Percentiles rank a stretch among this genome's conserved stretches.
These are phyloP conservation scores for Candida boleticola DNA, from an alignment of 805 yeast genomes.

Conservation along the genomic window DNA sequence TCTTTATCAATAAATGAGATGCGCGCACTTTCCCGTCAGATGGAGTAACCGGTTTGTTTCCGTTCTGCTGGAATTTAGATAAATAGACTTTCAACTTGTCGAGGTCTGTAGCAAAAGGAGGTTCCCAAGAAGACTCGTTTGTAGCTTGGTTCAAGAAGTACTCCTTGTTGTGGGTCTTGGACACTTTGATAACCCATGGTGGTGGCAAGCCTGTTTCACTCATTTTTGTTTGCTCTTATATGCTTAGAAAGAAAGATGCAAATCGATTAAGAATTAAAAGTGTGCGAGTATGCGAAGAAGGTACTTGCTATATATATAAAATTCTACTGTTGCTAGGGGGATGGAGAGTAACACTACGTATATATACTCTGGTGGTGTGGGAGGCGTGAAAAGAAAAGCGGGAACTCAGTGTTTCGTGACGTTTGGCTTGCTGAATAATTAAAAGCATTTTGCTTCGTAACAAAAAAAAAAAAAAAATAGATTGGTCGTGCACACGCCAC, in stretches of 20 bases:
- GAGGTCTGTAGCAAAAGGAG: conserved; percentile 80
- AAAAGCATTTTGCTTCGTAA: too few species aligned
- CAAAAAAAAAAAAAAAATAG: too few species aligned
- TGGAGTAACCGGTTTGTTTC: conserved; percentile 45
- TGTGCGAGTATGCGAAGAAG: background rate
- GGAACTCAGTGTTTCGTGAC: too few species aligned
- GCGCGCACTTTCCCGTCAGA: conserved; percentile 65
- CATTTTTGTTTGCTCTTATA: conserved; percentile 7
- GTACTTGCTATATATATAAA: background rate
- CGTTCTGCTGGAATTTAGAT: conserved; percentile 29
- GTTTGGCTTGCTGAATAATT: too few species aligned
- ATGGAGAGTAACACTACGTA: background rate
- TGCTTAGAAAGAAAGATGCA: background rate
- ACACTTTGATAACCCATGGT: conserved; percentile 78
- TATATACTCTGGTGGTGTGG: background rate
- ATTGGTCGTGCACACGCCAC: too few species aligned
- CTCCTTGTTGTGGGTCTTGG: conserved; percentile 79
- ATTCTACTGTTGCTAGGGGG: background rate
- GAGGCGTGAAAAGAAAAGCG: background rate
- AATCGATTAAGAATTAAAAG: background rate
- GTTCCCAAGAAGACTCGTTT: conserved; percentile 82
- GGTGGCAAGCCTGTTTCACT: conserved; percentile 73
- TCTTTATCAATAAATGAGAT: conserved; percentile 81
- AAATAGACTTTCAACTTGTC: conserved; percentile 58
- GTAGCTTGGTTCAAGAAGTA: conserved; percentile 74